Evolutionary conservation across 768 basidiomycete genomes (phyloP), one percentile per base, ranked within the genome.

Genomic region (Udeniomyces megalosporus): DNA sequence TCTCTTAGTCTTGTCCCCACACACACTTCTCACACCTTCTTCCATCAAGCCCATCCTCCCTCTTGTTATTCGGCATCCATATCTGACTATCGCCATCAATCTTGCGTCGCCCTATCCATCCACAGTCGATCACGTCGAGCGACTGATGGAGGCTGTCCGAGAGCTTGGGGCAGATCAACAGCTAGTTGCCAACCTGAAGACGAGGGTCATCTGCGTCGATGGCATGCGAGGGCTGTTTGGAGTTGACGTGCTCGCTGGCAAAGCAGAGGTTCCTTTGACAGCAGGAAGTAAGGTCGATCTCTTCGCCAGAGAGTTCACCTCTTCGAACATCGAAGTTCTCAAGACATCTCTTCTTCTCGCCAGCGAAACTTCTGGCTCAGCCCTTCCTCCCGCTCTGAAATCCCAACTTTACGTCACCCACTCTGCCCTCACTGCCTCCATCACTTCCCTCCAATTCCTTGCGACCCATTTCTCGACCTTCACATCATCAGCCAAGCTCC

Each of bases 1-100:
- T 4, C 5, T 60, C 34, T 49, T 60, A 35, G 58, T 60, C 22
- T 14, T 60, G 22, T 31, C 58, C 51, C 50, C 58, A 34, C 15
- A 45, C 47, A 14, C 46, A 42, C 58, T 60, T 44, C 17, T 44
- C 58, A 6, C 58, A 60, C 26, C 58, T 35, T 28, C 31, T 42
- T 8, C 32, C n/a, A 32, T 60, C 35, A 24, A 28, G 3, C 42
- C 58, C 26, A 12, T 60, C 20, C 58, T 60, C 38, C 58, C 58
- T 11, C 47, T 46, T 8, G 48, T 60, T 15, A 47, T 60, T 28
- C 58, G 58, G 15, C 58, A 60, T 17, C 58, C 58, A 3, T 32
- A 34, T 20, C 58, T 60, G 38, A 45, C 45, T 3, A 46, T 60
- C n/a, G 58, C 47, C 22, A 45, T 60, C 49, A 60, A 60, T 31